phyloP scores from a whole-genome alignment of 2,329 filamentous ascomycete species.

The Paraphoma sp. region DNA sequence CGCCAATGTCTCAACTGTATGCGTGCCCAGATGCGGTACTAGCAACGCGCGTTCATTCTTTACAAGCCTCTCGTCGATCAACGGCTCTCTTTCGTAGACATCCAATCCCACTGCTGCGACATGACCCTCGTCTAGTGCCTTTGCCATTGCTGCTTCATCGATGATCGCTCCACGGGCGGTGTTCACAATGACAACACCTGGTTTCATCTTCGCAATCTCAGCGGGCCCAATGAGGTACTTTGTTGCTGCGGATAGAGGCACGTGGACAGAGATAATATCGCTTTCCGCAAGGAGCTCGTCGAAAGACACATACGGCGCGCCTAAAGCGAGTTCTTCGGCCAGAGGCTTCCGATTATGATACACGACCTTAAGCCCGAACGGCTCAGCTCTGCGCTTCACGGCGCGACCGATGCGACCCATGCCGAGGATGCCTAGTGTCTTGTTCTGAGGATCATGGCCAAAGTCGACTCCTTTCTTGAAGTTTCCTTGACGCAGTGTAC shows the following conservation, averaged over 20 bases:
- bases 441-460: background rate
- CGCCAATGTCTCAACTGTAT: too few species aligned
- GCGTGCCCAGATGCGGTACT: background rate
- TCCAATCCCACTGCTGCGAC: background rate
- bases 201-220: slow-evolving; percentile 50
- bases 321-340: background rate
- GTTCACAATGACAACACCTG: slow-evolving; percentile 59
- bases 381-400: background rate
- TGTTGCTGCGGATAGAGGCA: slow-evolving; percentile 32
- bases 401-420: slow-evolving; percentile 44
- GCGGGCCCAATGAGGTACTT: slow-evolving; percentile 53
- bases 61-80: background rate
- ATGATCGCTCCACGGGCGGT: slow-evolving; percentile 61
- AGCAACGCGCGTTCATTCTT: background rate
- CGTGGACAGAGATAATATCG: background rate
- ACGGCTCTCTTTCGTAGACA: background rate
- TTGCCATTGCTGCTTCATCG: slow-evolving; percentile 58
- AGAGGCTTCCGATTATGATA: background rate
- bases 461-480: background rate
- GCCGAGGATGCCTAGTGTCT: slow-evolving; percentile 49
- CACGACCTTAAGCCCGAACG: background rate
- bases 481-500: background rate
- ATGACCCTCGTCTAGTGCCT: slow-evolving; percentile 51
- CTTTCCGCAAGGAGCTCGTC: background rate
- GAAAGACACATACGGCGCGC: background rate